Conservation (phyloP, 1,139 yeast species). For the Oligophagozyma castellii region DNA sequence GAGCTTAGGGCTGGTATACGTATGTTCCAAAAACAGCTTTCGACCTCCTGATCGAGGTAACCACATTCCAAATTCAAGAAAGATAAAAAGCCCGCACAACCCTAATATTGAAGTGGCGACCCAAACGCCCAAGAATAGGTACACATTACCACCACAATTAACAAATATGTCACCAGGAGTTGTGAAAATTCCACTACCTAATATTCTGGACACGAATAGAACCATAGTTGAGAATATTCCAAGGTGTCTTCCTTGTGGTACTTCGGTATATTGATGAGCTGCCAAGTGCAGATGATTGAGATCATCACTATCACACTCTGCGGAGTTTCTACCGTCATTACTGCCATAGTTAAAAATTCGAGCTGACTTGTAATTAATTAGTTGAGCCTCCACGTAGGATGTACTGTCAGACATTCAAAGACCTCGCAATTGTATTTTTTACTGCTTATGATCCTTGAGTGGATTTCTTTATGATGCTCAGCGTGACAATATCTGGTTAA, state of each 20-base stretch:
- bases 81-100: slow-evolving; percentile 52
- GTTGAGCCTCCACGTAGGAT: too few species aligned
- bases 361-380: too few species aligned
- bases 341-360: too few species aligned
- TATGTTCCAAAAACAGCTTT: slow-evolving; percentile 53
- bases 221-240: slow-evolving; percentile 55
- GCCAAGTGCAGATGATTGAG: too few species aligned
- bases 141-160: slow-evolving; percentile 55
- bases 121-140: slow-evolving; percentile 50
- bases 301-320: too few species aligned
- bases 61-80: slow-evolving; percentile 53
- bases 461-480: too few species aligned
- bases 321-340: too few species aligned
- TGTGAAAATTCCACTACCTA: slow-evolving; percentile 72
- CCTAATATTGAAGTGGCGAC: slow-evolving; percentile 43
- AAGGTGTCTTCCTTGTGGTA: slow-evolving; percentile 64
- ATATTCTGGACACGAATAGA: slow-evolving; percentile 49
- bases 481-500: too few species aligned
- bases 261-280: slow-evolving; percentile 25
- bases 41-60: slow-evolving; percentile 67
- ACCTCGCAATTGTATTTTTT: too few species aligned
- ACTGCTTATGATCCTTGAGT: too few species aligned
- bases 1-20: slow-evolving; percentile 45
- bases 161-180: slow-evolving; percentile 53
- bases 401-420: too few species aligned